These are phyloP conservation scores for Gryganskiella cystojenkinii DNA, from an alignment of 192 early-diverging fungal genomes.

Conservation along the genomic window DNA sequence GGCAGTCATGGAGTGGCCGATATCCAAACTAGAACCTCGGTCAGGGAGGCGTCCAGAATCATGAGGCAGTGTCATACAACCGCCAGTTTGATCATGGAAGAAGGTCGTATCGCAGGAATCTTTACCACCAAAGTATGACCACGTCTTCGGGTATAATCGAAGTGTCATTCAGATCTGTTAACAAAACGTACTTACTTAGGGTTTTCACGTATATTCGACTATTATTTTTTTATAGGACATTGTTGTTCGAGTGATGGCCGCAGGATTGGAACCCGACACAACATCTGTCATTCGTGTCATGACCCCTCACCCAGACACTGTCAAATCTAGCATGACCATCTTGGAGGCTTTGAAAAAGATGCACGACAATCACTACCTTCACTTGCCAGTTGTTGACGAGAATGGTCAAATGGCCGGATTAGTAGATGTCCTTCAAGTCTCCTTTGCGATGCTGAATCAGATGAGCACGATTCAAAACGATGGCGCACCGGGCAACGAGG, in stretches of 20 bases:
- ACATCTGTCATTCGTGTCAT: constrained; percentile 96
- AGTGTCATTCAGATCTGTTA: too few species aligned
- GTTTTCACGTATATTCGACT: too few species aligned
- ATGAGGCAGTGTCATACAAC: constrained; percentile 77
- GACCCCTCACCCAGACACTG: constrained; percentile 88
- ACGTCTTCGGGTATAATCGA: too few species aligned
- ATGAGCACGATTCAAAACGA: constrained; percentile 66
- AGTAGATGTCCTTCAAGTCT: constrained; percentile 83
- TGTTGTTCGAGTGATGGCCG: constrained; percentile 86
- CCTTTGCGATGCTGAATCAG: constrained; percentile 81
- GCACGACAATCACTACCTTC: constrained; percentile 79
- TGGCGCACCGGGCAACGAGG: constrained; percentile 11
- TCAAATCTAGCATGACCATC: constrained; percentile 70
- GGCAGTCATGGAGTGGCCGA: constrained; percentile 61
- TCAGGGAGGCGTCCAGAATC: constrained; percentile 69
- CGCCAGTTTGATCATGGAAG: constrained; percentile 74
- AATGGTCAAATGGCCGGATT: constrained; percentile 75
- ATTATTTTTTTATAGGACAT: constrained; percentile 76
- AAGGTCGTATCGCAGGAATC: constrained; percentile 80
- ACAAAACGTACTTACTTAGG: too few species aligned
- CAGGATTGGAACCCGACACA: constrained; percentile 82
- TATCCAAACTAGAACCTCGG: constrained; percentile 67
- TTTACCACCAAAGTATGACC: constrained; percentile 57
- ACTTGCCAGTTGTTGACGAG: constrained; percentile 78
- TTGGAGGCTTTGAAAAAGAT: constrained; percentile 83